A percentile compares a stretch with the other conserved stretches of the same genome.
These are phyloP conservation scores for Chrysoporthe cubensis DNA, from an alignment of 2,329 filamentous ascomycete genomes.

Conservation along the genomic window DNA sequence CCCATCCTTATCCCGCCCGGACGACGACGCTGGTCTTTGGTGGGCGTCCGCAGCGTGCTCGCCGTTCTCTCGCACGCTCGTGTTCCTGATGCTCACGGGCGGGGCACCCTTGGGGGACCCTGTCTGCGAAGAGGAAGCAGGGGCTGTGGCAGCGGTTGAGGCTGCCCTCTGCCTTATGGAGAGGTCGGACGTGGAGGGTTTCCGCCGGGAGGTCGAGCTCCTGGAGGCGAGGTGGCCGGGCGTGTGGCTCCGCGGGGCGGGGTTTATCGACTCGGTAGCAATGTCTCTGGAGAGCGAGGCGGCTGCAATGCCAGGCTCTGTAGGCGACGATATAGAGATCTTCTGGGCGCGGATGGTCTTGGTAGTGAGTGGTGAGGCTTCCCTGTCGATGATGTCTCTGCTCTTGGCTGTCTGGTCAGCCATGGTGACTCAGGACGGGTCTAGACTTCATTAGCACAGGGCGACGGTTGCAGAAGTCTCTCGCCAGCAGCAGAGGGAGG, in stretches of 20 bases:
- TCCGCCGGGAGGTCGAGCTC: slow-evolving; percentile 56
- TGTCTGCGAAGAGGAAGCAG: slow-evolving; percentile 29
- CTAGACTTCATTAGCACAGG: slow-evolving; percentile 31
- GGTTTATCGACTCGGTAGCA: slow-evolving; percentile 37
- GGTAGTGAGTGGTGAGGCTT: slow-evolving; percentile 45
- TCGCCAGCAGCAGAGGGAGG: background rate
- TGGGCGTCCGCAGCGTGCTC: slow-evolving; percentile 35
- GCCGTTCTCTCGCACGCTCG: slow-evolving; percentile 29
- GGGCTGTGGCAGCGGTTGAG: slow-evolving; percentile 44
- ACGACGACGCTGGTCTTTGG: slow-evolving; percentile 34
- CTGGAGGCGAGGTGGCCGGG: slow-evolving; percentile 64
- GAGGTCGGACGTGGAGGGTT: slow-evolving; percentile 50
- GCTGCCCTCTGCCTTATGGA: slow-evolving; percentile 59
- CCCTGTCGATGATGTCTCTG: slow-evolving; percentile 31
- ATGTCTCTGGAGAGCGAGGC: slow-evolving; percentile 33
- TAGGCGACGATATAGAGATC: slow-evolving; percentile 46
- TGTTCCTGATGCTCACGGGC: slow-evolving; percentile 24
- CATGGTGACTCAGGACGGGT: slow-evolving; percentile 42
- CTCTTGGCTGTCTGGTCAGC: slow-evolving; percentile 44
- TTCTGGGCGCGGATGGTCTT: slow-evolving; percentile 59
- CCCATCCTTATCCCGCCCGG: slow-evolving; percentile 34
- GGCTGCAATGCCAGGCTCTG: slow-evolving; percentile 33
- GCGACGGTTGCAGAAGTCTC: background rate
- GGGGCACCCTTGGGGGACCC: slow-evolving; percentile 30
- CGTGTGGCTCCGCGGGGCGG: slow-evolving; percentile 61